Percentiles rank a stretch among this genome's conserved stretches.
Conservation (phyloP, 73 alveolate species). For the Paramecium pentaurelia region DNA sequence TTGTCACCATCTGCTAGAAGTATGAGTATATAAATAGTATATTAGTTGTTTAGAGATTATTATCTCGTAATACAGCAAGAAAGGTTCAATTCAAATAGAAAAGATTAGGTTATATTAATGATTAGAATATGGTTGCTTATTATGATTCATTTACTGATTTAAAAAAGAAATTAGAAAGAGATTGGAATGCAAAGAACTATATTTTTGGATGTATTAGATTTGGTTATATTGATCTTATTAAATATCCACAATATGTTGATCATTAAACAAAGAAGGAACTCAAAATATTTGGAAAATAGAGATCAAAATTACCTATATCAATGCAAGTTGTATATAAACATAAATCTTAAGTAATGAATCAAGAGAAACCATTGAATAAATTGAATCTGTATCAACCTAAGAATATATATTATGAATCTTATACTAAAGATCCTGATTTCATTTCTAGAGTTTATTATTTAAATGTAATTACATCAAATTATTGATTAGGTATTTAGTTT, state of each 20-base stretch:
- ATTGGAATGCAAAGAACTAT: slow-evolving; percentile 43
- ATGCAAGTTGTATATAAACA: slow-evolving; percentile 16
- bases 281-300: slow-evolving; percentile 10
- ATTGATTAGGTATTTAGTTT: neutral
- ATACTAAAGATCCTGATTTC: neutral
- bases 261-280: neutral
- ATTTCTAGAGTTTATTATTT: neutral
- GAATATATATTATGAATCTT: neutral
- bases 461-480: neutral
- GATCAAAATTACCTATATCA: slow-evolving; percentile 11
- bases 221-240: neutral
- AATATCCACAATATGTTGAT: slow-evolving; percentile 12
- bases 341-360: neutral
- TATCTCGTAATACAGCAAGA: neutral
- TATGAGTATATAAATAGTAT: neutral
- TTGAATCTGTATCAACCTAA: neutral
- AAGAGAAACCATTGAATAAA: neutral
- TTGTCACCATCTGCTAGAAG: slow-evolving; percentile 15
- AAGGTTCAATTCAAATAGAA: slow-evolving; percentile 23
- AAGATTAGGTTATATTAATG: slow-evolving; percentile 14
- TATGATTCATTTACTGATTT: slow-evolving; percentile 28
- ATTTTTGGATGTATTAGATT: slow-evolving; percentile 30
- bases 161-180: slow-evolving; percentile 26
- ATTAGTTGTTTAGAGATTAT: slow-evolving; percentile 12
- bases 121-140: neutral